Evolutionary conservation across 1,284 basidiomycete genomes (phyloP), one percentile per base, ranked within the genome.

Genomic region (Pseudozyma sp.): DNA sequence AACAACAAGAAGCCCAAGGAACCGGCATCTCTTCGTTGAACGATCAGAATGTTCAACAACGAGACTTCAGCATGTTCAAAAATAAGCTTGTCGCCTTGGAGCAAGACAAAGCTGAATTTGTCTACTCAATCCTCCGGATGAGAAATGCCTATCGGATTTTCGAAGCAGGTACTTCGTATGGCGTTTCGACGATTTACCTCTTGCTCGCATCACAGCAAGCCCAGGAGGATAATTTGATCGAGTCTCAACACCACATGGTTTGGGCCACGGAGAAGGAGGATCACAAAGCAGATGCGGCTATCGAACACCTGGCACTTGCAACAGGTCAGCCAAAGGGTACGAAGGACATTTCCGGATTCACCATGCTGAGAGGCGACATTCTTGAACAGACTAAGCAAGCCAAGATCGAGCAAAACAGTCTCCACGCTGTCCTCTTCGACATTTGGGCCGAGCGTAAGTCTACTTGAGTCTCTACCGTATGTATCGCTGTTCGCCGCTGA

Each of bases 381-480:
- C 62, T 66, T n/a, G 62, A 62, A 31, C 47, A 57, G 48, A 62
- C 61, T 13, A 21, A 43, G 12, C 54, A 54, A 13, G 63, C 62
- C 51, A 52, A 66, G 19, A 66, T 71, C 38, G 62, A 54, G 25
- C 10, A 31, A 2, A 14, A 59, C 44, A 61, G 62, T n/a, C 51
- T 71, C 13, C 63, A 71, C 39, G 69, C 63, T n/a, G 69, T 66
- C 55, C 63, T 71, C 40, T 71, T 71, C 13, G 69, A 71, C n/a
- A 71, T 71, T 34, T 71, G 69, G 69, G 69, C 69, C 2, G 69
- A 71, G 18, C 44, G 68, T 70, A 31, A 65, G 68, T 70, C 31
- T 1, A 6, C 11, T 18, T 0, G 11, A 1, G 18, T 25, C 18
- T n/a, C 13, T 1, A 9, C 25, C 1, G 14, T 25, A 12, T 11